Evolutionary conservation across 1,284 basidiomycete genomes (phyloP), one percentile per base, ranked within the genome.

Genomic region (Puccinia novopanici): DNA sequence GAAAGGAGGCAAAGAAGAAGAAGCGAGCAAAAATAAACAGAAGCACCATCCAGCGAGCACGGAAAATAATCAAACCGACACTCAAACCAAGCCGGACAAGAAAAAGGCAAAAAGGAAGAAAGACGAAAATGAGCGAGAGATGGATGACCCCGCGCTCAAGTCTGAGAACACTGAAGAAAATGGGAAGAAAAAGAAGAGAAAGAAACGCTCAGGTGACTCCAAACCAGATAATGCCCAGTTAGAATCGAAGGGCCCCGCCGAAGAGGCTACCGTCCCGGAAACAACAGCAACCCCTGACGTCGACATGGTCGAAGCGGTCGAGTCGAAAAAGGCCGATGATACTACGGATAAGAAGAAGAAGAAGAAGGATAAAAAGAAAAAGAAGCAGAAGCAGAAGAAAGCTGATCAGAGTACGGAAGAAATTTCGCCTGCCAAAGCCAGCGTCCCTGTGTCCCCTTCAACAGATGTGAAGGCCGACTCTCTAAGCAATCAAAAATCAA

Each of bases 81-180:
- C 34, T 40, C 59, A 63, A 34, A n/a, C 59, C 59, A 72, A 72
- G n/a, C 3, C 34, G 15, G 30, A 52, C 45, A 72, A 72, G 50
- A 72, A 72, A 22, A 72, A 72, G 50, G 55, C 54, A 40, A 72
- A 54, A 50, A 72, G 50, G 50, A 37, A 72, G 45, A 45, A 72
- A 72, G 70, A 72, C 45, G 48, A 72, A 3, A 55, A 54, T 34
- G 70, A 72, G 34, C 34, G 24, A 52, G 50, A 68, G 42, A 48
- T 50, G 13, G 70, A 72, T 55, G 50, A 48, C 27, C 24, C 45
- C 4, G 34, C 27, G 30, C 15, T 24, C 19, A 52, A 19, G 24
- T 9, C 19, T 37, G n/a, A 50, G 34, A 52, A 34, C 15, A 30
- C 22, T 10, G 3, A 30, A 52, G 50, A 72, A 72, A 40, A 24